Evolutionary conservation across 257 asterid genomes (phyloP).

Genomic region (Gardenia jasminoides): DNA sequence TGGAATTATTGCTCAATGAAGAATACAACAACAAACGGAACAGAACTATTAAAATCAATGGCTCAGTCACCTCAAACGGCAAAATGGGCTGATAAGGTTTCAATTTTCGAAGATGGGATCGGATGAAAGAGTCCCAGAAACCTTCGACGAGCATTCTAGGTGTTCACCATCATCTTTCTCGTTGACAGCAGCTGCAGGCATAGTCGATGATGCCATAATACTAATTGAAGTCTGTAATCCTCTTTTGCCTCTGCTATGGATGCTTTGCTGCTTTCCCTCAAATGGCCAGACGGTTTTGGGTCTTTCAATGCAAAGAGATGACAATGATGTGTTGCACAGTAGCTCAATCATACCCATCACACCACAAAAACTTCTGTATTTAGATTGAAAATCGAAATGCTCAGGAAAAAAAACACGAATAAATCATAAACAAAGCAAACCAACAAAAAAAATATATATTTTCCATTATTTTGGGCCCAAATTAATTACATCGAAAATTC

Average conservation of each 20-base stretch:
- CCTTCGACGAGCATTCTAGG: constrained; percentile 7
- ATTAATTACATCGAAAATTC: no score
- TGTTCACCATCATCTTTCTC: constrained; percentile 38
- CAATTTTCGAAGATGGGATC: constrained; percentile 75
- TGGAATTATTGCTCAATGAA: neutral
- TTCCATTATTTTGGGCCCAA: no score
- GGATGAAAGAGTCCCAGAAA: constrained; percentile 76
- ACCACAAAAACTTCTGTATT: no score
- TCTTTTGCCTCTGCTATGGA: constrained; percentile 21
- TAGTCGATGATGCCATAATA: constrained; percentile 49
- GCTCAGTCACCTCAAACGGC: constrained; percentile 73
- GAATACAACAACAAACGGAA: no score
- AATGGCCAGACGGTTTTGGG: constrained; percentile 28
- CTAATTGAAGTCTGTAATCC: constrained; percentile 20
- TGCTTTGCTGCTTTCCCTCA: constrained; percentile 17
- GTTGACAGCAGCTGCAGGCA: constrained; percentile 36
- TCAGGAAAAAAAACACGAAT: no score
- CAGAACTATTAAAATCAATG: no score
- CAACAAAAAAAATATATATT: no score
- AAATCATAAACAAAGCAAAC: no score
- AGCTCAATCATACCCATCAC: constrained; percentile 71
- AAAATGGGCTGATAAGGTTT: constrained; percentile 88
- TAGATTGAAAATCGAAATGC: no score
- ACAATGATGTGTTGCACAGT: constrained; percentile 37
- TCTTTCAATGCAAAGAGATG: constrained; percentile 47